phyloP scores from a whole-genome alignment of 2,329 filamentous ascomycete species.

The Sclerotinia subarctica region DNA sequence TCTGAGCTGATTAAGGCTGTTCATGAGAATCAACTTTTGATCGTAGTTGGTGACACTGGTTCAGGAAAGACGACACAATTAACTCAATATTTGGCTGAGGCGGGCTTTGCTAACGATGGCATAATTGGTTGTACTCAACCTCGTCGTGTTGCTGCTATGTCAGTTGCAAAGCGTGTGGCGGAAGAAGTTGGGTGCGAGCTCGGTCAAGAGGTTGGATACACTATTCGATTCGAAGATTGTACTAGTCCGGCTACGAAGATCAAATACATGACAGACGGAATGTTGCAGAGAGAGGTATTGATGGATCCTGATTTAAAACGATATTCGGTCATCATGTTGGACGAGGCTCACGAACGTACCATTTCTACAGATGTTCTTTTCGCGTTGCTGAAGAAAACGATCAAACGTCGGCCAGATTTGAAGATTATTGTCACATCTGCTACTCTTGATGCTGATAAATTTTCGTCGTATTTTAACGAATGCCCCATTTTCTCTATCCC shows the following conservation, averaged over 20 bases:
- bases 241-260: conserved; percentile 85
- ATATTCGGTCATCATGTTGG: conserved; percentile 96
- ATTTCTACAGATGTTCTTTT: conserved; percentile 96
- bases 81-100: conserved; percentile 92
- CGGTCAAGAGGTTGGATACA: conserved; percentile 93
- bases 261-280: conserved; percentile 99
- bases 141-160: conserved; percentile 95
- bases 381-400: conserved; percentile 86
- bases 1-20: conserved; percentile 86
- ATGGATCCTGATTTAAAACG: conserved; percentile 83
- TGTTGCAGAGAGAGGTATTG: conserved; percentile 92
- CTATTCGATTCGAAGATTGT: conserved; percentile 94
- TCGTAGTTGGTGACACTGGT: conserved; percentile 95
- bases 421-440: conserved; percentile 97
- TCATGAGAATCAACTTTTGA: conserved; percentile 81
- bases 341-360: conserved; percentile 96
- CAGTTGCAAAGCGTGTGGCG: conserved; percentile 91
- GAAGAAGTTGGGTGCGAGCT: conserved; percentile 92
- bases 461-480: conserved; percentile 92
- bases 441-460: conserved; percentile 95
- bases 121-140: conserved; percentile 97
- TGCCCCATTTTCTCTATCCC: conserved; percentile 97
- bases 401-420: conserved; percentile 80
- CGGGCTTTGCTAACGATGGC: conserved; percentile 79
- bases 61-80: conserved; percentile 97